Evolutionary conservation across 106 monocot species (phyloP).

Genomic region (Iris macrosiphon): DNA sequence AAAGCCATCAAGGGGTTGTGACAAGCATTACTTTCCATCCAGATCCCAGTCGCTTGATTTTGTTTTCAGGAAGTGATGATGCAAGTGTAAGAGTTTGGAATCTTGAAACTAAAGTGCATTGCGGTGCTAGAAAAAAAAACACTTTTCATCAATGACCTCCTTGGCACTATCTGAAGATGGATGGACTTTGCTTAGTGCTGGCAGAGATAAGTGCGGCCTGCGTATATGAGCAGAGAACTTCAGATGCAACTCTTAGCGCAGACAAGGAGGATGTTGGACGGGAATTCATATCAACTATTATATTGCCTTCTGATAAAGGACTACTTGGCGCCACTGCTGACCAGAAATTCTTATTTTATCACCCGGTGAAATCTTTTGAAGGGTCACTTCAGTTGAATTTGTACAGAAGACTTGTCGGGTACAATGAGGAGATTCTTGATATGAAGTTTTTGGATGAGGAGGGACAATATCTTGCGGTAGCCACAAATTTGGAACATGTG

Average conservation of each 20-base stretch:
- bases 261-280: conserved; percentile 55
- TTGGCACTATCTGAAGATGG: conserved; percentile 74
- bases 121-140: conserved; percentile 68
- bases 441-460: conserved; percentile 87
- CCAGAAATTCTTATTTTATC: conserved; percentile 90
- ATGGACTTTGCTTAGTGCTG: conserved; percentile 59
- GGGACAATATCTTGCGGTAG: conserved; percentile 84
- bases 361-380: conserved; percentile 30
- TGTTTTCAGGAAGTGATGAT: conserved; percentile 97
- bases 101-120: conserved; percentile 69
- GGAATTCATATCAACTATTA: conserved; percentile 58
- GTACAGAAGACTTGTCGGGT: conserved; percentile 72
- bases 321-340: conserved; percentile 82
- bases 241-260: conserved; percentile 52
- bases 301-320: conserved; percentile 61
- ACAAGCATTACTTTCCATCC: conserved; percentile 80
- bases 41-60: conserved; percentile 65
- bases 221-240: conserved; percentile 75
- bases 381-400: conserved; percentile 46
- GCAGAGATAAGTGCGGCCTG: conserved; percentile 71
- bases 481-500: conserved; percentile 94
- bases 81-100: conserved; percentile 72
- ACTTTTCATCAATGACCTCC: conserved; percentile 86
- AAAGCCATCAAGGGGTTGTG: conserved; percentile 80
- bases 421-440: conserved; percentile 94